A percentile compares a stretch with the other conserved stretches of the same genome.
phyloP scores from a whole-genome alignment of 2,329 filamentous ascomycete species.

The Sporothrix mexicana region DNA sequence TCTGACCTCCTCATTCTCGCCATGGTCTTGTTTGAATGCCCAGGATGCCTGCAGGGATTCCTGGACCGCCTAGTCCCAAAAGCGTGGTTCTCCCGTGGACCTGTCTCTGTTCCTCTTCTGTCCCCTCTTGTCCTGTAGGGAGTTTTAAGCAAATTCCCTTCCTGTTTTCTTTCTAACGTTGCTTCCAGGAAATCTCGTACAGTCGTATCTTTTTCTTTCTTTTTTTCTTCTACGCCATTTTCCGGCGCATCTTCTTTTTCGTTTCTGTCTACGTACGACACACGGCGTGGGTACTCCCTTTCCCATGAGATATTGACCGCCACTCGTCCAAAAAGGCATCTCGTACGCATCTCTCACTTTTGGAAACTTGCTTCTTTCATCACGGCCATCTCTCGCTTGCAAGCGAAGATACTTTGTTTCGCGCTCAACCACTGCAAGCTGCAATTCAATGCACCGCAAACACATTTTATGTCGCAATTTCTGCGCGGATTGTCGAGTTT shows the following conservation, averaged over 20 bases:
- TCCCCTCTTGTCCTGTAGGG: background rate
- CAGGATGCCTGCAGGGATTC: background rate
- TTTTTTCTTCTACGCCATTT: background rate
- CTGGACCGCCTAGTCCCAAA: conserved; percentile 25
- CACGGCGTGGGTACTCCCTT: background rate
- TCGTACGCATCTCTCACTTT: background rate
- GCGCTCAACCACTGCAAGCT: background rate
- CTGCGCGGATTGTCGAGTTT: background rate
- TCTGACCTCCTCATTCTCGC: background rate
- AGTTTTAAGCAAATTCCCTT: background rate
- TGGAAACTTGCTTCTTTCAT: conserved; percentile 7
- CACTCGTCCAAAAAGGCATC: background rate
- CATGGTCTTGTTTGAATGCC: background rate
- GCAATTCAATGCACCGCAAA: background rate
- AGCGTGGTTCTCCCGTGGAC: conserved; percentile 25
- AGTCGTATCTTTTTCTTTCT: conserved; percentile 20
- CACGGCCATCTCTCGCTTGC: background rate
- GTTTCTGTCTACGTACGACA: background rate
- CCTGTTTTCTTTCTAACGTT: background rate
- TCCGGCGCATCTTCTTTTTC: background rate
- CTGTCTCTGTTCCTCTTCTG: background rate
- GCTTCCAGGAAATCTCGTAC: background rate
- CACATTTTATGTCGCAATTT: conserved; percentile 3
- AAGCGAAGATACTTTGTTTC: background rate
- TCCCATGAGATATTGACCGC: conserved; percentile 10